Conservation (phyloP, 805 yeast genomes). For the Hanseniaspora valbyensis region DNA sequence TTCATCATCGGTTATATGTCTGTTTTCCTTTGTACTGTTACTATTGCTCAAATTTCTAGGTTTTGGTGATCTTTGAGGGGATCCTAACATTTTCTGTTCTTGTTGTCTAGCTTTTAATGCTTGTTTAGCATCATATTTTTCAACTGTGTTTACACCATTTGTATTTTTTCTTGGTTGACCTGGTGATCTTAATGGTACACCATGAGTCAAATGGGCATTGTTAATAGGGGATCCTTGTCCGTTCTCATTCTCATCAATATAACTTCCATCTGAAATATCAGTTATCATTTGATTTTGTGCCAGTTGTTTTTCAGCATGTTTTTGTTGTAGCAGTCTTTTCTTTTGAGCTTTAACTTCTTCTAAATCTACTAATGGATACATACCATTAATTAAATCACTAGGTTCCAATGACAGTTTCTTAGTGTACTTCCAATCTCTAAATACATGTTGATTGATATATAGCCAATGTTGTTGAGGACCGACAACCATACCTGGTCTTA, state of each 20-base stretch:
- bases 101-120: conserved; percentile 14
- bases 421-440: conserved; percentile 90
- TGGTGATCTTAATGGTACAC: conserved; percentile 86
- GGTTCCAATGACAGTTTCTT: conserved; percentile 67
- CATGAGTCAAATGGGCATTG: conserved; percentile 42
- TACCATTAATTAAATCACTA: conserved; percentile 55
- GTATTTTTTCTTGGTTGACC: conserved; percentile 83
- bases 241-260: conserved; percentile 25
- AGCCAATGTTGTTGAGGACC: conserved; percentile 99
- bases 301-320: conserved; percentile 25
- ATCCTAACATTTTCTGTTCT: conserved; percentile 14
- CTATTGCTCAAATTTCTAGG: conserved; percentile 14
- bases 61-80: conserved; percentile 12
- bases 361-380: conserved; percentile 48
- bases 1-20: conserved; percentile 7
- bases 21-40: conserved; percentile 13
- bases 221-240: conserved; percentile 22
- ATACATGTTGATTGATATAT: conserved; percentile 88
- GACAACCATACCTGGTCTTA: conserved; percentile 99
- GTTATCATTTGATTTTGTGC: conserved; percentile 19
- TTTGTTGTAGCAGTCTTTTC: conserved; percentile 29
- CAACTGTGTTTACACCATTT: conserved; percentile 29
- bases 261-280: conserved; percentile 30
- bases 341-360: conserved; percentile 51
- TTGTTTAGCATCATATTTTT: conserved; percentile 18